These are phyloP conservation scores for Aspergillus conjunctus DNA, from an alignment of 495 filamentous ascomycete genomes.

Conservation along the genomic window DNA sequence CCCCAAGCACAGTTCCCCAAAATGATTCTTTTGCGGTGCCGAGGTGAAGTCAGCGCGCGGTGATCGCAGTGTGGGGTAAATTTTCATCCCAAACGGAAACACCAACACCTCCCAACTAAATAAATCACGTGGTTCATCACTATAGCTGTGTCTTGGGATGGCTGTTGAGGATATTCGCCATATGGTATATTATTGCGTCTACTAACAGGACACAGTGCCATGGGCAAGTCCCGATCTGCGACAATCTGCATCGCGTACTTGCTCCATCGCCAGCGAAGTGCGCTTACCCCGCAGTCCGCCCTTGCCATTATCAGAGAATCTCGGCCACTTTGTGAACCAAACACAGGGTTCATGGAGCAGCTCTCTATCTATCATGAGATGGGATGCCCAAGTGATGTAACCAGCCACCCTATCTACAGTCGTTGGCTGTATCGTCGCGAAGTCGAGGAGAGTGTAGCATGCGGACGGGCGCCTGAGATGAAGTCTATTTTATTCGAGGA, in stretches of 20 bases:
- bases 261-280: constrained; percentile 60
- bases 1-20: background rate
- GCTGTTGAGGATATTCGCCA: background rate
- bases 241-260: constrained; percentile 83
- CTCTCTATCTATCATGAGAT: constrained; percentile 84
- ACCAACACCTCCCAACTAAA: background rate
- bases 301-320: constrained; percentile 62
- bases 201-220: constrained; percentile 65
- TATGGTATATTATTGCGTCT: background rate
- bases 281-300: constrained; percentile 60
- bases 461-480: constrained; percentile 71
- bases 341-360: constrained; percentile 85
- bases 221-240: constrained; percentile 93
- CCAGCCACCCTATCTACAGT: constrained; percentile 73
- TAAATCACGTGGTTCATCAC: background rate
- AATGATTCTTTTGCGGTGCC: background rate
- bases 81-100: background rate
- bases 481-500: constrained; percentile 83
- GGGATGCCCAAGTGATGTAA: constrained; percentile 71
- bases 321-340: constrained; percentile 79
- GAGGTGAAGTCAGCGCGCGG: background rate
- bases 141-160: too few species aligned
- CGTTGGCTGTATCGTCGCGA: constrained; percentile 84
- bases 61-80: constrained; percentile 1
- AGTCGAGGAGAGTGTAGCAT: constrained; percentile 69